phyloP scores from a whole-genome alignment of 352 stramenopile species.

The Pythium phragmiticola region DNA sequence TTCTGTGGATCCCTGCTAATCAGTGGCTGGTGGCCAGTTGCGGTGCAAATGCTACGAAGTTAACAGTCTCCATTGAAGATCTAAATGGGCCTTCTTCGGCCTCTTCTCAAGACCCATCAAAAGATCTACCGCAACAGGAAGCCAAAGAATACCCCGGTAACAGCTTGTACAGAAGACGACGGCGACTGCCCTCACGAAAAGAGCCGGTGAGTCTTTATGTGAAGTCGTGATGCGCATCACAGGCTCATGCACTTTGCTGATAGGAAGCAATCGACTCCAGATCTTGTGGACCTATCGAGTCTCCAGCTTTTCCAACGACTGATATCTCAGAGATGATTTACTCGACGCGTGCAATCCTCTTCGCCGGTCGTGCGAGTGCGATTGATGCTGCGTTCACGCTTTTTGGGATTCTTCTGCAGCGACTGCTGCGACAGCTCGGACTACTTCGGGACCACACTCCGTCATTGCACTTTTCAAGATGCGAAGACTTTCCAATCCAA shows the following conservation, averaged over 20 bases:
- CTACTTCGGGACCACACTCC: not conserved
- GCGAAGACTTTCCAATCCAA: slow-evolving; percentile 17
- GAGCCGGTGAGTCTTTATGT: not conserved
- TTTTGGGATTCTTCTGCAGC: slow-evolving; percentile 35
- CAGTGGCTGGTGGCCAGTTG: not conserved
- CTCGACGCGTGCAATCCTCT: slow-evolving; percentile 6
- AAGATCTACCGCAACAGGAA: not conserved
- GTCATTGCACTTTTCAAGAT: not conserved
- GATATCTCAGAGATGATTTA: slow-evolving; percentile 6
- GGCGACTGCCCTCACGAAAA: not conserved
- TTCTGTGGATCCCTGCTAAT: not conserved
- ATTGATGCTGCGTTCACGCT: slow-evolving; percentile 37
- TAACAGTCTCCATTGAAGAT: not conserved
- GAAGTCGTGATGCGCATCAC: not conserved
- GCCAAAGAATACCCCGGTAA: not conserved
- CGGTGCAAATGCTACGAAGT: not conserved
- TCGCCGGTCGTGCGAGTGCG: not conserved
- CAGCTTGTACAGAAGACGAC: not conserved
- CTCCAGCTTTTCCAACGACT: not conserved
- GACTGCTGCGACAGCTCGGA: slow-evolving; percentile 22
- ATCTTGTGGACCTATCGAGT: not conserved
- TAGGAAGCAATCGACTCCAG: not conserved
- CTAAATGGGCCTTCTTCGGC: not conserved
- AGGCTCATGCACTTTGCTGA: not conserved
- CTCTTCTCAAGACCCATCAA: not conserved